Conservation (phyloP, 2,329 filamentous ascomycete species). For the Colletotrichum caudatum region DNA sequence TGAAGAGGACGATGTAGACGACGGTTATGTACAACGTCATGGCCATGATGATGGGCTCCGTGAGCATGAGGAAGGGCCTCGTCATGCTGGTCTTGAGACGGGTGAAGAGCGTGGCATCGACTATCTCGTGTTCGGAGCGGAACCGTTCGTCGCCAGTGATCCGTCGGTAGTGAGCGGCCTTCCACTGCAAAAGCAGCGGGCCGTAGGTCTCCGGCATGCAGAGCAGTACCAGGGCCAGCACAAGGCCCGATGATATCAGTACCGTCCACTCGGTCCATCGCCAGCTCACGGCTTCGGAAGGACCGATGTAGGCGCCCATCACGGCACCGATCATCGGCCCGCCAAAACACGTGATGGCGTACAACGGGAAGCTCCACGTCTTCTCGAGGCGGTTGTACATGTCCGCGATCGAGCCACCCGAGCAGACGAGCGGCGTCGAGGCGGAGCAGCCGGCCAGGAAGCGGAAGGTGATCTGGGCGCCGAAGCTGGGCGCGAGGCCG, state of each 20-base stretch:
- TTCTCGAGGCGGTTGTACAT: slow-evolving; percentile 52
- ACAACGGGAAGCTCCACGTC: slow-evolving; percentile 58
- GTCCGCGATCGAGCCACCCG: slow-evolving; percentile 58
- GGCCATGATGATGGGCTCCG: slow-evolving; percentile 55
- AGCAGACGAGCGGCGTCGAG: slow-evolving; percentile 57
- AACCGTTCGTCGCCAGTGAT: slow-evolving; percentile 73
- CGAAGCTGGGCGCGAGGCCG: slow-evolving; percentile 57
- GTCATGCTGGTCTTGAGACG: slow-evolving; percentile 59
- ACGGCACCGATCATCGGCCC: slow-evolving; percentile 57
- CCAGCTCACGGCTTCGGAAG: slow-evolving; percentile 65
- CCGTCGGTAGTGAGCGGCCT: slow-evolving; percentile 68
- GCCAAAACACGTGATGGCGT: slow-evolving; percentile 56
- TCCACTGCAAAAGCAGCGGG: slow-evolving; percentile 66
- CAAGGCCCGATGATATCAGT: slow-evolving; percentile 70
- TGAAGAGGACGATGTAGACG: slow-evolving; percentile 66
- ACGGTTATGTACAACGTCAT: slow-evolving; percentile 64
- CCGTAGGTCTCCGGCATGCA: slow-evolving; percentile 76
- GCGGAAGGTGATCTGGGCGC: slow-evolving; percentile 58
- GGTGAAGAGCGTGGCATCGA: slow-evolving; percentile 64
- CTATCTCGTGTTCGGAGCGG: slow-evolving; percentile 72
- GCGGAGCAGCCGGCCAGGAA: slow-evolving; percentile 62
- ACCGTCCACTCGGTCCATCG: slow-evolving; percentile 75
- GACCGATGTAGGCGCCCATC: slow-evolving; percentile 73
- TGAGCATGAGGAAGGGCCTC: slow-evolving; percentile 55
- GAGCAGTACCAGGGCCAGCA: slow-evolving; percentile 67